Conservation (phyloP, 1,284 basidiomycete genomes). For the Pterulicium gracile region DNA sequence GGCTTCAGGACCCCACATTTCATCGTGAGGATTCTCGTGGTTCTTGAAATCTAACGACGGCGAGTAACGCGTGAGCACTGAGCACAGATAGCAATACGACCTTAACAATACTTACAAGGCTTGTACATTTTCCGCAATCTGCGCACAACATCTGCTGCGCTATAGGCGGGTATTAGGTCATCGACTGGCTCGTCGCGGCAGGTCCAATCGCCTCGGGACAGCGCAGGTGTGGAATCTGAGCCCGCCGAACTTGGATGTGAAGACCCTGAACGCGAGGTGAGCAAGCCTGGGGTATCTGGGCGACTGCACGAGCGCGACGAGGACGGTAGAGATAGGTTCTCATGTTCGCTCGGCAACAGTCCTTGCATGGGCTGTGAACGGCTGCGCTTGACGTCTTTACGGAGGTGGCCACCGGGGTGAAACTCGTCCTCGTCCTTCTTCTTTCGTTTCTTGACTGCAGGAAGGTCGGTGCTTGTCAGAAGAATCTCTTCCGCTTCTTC, state of each 20-base stretch:
- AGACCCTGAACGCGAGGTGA: constrained; percentile 40
- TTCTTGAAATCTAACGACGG: constrained; percentile 48
- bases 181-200: constrained; percentile 47
- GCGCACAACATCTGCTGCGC: constrained; percentile 50
- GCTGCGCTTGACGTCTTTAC: neutral
- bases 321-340: constrained; percentile 15
- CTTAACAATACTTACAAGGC: constrained; percentile 39
- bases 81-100: too few species aligned
- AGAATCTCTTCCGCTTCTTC: too few species aligned
- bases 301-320: constrained; percentile 30
- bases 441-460: neutral
- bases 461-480: too few species aligned
- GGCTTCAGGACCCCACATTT: constrained; percentile 43
- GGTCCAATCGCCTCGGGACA: constrained; percentile 18
- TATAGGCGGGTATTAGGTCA: constrained; percentile 36
- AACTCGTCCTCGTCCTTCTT: neutral
- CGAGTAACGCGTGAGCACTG: neutral
- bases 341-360: neutral
- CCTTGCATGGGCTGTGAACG: neutral
- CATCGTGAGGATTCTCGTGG: constrained; percentile 44
- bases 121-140: constrained; percentile 53
- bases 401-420: neutral
- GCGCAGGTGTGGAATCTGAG: constrained; percentile 15
- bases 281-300: constrained; percentile 29
- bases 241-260: too few species aligned